Evolutionary conservation across 495 filamentous ascomycete species (phyloP).

Genomic region (Chaetomium fimeti): DNA sequence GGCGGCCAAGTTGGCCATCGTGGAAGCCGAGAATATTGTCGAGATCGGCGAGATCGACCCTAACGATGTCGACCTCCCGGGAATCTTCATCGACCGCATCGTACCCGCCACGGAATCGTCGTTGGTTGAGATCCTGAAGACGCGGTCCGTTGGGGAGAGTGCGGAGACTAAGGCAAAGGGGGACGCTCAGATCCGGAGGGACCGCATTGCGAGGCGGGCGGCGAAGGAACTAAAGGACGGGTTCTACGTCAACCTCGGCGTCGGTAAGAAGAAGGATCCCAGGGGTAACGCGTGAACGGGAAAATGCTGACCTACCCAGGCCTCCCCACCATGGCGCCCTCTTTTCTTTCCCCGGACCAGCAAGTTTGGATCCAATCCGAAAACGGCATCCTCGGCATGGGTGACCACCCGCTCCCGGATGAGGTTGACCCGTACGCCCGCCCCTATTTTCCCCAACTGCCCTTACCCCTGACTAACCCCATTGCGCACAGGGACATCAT

Average conservation of each 20-base stretch:
- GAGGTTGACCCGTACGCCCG: constrained; percentile 51
- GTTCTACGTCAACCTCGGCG: constrained; percentile 66
- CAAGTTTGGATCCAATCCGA: constrained; percentile 61
- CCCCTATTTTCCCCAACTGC: background rate
- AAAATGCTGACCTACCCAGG: constrained; percentile 29
- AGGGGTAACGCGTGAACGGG: background rate
- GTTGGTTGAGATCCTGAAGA: constrained; percentile 57
- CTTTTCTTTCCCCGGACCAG: constrained; percentile 50
- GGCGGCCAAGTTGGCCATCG: constrained; percentile 61
- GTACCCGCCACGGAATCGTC: constrained; percentile 56
- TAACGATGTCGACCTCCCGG: constrained; percentile 58
- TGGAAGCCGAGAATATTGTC: constrained; percentile 69
- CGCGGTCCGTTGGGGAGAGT: constrained; percentile 32
- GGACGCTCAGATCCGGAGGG: constrained; percentile 44
- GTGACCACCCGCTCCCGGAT: constrained; percentile 55
- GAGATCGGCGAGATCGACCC: constrained; percentile 58
- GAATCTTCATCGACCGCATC: constrained; percentile 64
- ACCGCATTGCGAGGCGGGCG: constrained; percentile 59
- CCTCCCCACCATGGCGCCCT: constrained; percentile 61
- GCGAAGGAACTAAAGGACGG: constrained; percentile 63
- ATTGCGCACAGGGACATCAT: constrained; percentile 47
- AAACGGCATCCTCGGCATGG: constrained; percentile 62
- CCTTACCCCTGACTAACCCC: background rate
- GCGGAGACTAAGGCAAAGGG: constrained; percentile 27
- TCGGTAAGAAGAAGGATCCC: constrained; percentile 37